Conservation (phyloP, 108 stramenopile species). For the Seminavis robusta region DNA sequence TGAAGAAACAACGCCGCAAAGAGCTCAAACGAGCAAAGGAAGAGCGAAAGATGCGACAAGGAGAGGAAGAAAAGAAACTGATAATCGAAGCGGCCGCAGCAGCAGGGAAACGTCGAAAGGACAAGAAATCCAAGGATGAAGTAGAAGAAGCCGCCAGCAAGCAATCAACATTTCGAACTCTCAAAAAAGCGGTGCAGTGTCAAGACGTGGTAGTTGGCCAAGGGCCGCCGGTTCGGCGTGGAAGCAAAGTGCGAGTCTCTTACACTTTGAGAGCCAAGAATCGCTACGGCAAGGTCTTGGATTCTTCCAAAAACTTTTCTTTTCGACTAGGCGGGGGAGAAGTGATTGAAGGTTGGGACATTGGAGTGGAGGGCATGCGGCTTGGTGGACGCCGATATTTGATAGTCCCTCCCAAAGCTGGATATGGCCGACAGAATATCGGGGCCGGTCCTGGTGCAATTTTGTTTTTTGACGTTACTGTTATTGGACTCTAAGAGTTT, state of each 20-base stretch:
- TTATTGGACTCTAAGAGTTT: slow-evolving; percentile 11
- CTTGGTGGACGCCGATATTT: slow-evolving; percentile 66
- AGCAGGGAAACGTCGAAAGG: slow-evolving; percentile 8
- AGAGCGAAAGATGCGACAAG: slow-evolving; percentile 13
- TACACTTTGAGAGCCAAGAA: slow-evolving; percentile 26
- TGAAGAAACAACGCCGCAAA: slow-evolving; percentile 6
- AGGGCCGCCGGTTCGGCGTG: slow-evolving; percentile 26
- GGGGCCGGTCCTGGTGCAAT: slow-evolving; percentile 42
- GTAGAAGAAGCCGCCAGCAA: slow-evolving; percentile 1
- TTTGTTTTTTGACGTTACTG: slow-evolving; percentile 52
- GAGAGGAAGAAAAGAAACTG: slow-evolving; percentile 24
- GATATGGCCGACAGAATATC: slow-evolving; percentile 58
- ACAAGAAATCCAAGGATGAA: slow-evolving; percentile 9
- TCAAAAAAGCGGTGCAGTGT: slow-evolving; percentile 37
- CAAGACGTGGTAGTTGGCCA: slow-evolving; percentile 35
- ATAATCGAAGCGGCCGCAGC: not conserved
- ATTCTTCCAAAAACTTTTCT: slow-evolving; percentile 33
- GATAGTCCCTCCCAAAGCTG: slow-evolving; percentile 68
- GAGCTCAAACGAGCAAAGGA: not conserved
- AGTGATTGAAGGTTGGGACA: slow-evolving; percentile 73
- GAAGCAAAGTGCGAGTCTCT: slow-evolving; percentile 27
- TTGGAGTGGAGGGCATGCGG: slow-evolving; percentile 62
- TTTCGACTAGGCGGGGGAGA: slow-evolving; percentile 51
- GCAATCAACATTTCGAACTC: slow-evolving; percentile 4
- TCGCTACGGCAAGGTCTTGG: slow-evolving; percentile 34